Evolutionary conservation across 225 moss, liverwort and hornwort genomes (phyloP).

Genomic region (Thuidium tamariscinum): DNA sequence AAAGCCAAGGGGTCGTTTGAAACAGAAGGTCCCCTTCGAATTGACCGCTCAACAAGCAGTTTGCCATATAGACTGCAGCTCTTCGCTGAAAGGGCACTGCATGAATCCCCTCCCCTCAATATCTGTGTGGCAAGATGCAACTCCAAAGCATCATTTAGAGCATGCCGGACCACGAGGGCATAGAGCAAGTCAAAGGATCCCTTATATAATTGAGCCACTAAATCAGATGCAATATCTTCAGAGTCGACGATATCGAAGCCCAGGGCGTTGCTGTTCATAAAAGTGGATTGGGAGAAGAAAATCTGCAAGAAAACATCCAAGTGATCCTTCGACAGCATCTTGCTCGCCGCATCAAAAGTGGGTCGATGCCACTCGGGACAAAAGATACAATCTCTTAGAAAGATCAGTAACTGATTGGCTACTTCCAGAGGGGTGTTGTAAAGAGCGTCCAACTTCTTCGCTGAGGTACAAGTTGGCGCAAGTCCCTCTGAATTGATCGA

Average conservation of each 20-base stretch:
- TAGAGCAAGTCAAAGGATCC: conserved; percentile 89
- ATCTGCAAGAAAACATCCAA: conserved; percentile 91
- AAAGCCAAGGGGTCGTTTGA: conserved; percentile 79
- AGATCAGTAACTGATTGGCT: conserved; percentile 71
- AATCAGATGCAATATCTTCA: conserved; percentile 66
- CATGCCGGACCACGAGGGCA: conserved; percentile 67
- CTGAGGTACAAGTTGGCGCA: conserved; percentile 66
- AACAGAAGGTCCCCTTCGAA: conserved; percentile 28
- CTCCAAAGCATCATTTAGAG: conserved; percentile 68
- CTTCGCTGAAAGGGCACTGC: conserved; percentile 57
- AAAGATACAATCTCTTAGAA: conserved; percentile 78
- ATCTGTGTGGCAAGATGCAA: conserved; percentile 84
- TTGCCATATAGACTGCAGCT: conserved; percentile 78
- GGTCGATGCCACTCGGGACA: conserved; percentile 83
- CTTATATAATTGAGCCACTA: conserved; percentile 74
- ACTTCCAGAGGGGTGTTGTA: conserved; percentile 93
- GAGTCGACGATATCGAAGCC: conserved; percentile 55
- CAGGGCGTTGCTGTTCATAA: conserved; percentile 43
- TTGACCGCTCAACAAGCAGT: conserved; percentile 79
- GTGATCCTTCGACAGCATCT: conserved; percentile 74
- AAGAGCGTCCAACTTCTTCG: conserved; percentile 88
- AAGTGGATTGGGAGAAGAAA: conserved; percentile 68
- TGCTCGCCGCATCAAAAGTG: conserved; percentile 78
- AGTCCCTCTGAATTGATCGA: conserved; percentile 89
- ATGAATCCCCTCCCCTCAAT: conserved; percentile 68